Percentiles rank a stretch among this genome's conserved stretches.
phyloP scores from a whole-genome alignment of 495 filamentous ascomycete species.

The Saxophila tyrrhenica region DNA sequence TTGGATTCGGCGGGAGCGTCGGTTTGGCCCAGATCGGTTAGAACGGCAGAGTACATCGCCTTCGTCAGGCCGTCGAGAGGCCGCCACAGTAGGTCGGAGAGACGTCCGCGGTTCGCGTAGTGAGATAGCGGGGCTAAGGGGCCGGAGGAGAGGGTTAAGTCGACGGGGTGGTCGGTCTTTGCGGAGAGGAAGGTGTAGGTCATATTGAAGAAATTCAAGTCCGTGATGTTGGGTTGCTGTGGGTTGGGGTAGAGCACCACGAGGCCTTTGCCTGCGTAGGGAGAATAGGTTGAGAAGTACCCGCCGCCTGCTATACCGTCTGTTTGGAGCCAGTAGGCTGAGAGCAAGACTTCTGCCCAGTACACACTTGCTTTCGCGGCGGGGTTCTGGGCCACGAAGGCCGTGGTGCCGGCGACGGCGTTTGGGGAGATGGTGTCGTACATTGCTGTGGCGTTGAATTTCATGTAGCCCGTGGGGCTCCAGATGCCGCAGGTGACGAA shows the following conservation, averaged over 20 bases:
- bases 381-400: conserved; percentile 8
- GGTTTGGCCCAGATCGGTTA: conserved; percentile 26
- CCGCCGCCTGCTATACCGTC: no score
- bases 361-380: conserved; percentile 15
- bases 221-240: neutral
- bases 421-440: conserved; percentile 19
- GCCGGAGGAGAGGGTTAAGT: neutral
- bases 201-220: neutral
- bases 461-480: conserved; percentile 2
- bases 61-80: conserved; percentile 22
- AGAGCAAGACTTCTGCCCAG: conserved; percentile 20
- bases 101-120: neutral
- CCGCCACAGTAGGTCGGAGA: conserved; percentile 21
- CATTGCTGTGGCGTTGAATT: conserved; percentile 22
- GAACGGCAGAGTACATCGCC: conserved; percentile 23
- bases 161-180: no score
- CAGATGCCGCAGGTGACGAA: conserved; percentile 6
- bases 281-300: no score
- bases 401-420: conserved; percentile 5
- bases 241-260: neutral
- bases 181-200: neutral
- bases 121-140: neutral
- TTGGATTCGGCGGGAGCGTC: conserved; percentile 14
- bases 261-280: neutral
- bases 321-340: conserved; percentile 9